These are phyloP conservation scores for Dipodascus geniculatus DNA, from an alignment of 805 yeast genomes.

Conservation along the genomic window DNA sequence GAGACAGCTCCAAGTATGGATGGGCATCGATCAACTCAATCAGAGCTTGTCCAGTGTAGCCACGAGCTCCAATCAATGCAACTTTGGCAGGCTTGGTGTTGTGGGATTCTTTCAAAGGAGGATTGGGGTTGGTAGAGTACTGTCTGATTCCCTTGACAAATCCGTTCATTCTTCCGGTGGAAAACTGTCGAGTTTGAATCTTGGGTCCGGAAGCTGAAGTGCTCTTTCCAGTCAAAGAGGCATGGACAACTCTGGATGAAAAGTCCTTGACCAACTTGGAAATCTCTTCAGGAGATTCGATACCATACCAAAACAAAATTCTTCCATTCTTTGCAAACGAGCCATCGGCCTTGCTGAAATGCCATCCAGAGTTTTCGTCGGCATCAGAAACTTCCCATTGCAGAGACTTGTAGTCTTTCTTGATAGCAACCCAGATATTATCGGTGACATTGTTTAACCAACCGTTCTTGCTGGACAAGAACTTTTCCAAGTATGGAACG, in stretches of 20 bases:
- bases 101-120: constrained; percentile 55
- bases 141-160: constrained; percentile 8
- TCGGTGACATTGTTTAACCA: constrained; percentile 98
- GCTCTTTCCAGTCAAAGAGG: constrained; percentile 7
- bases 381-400: constrained; percentile 89
- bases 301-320: constrained; percentile 91
- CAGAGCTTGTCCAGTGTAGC: constrained; percentile 90
- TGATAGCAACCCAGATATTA: constrained; percentile 75
- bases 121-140: constrained; percentile 43
- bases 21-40: constrained; percentile 79
- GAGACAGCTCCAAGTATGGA: constrained; percentile 76
- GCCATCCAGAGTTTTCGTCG: constrained; percentile 85
- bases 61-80: constrained; percentile 97
- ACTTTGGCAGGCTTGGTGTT: constrained; percentile 57
- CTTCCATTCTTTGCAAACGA: constrained; percentile 83
- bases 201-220: constrained; percentile 14
- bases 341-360: constrained; percentile 86
- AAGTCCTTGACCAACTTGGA: constrained; percentile 52
- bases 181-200: constrained; percentile 16
- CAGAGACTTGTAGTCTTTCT: constrained; percentile 57
- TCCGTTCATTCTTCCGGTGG: constrained; percentile 12
- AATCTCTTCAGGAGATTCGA: constrained; percentile 48
- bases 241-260: constrained; percentile 10
- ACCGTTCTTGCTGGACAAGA: constrained; percentile 77
- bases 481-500: constrained; percentile 69